Evolutionary conservation across 2,329 filamentous ascomycete genomes (phyloP).

Genomic region (Neofusicoccum kwambonambiense): DNA sequence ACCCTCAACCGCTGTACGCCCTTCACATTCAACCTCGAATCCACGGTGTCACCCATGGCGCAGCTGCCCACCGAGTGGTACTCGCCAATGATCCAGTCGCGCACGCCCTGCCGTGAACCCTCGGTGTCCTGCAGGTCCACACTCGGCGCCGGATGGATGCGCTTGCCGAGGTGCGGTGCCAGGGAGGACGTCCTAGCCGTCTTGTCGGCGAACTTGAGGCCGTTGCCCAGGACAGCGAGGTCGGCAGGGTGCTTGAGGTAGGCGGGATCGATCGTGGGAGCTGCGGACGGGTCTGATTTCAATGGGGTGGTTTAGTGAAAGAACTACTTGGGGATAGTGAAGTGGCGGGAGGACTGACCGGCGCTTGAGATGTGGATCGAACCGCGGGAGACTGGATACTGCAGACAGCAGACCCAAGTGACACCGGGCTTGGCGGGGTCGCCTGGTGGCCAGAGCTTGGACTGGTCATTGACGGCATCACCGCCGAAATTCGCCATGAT

Average conservation of each 20-base stretch:
- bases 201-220: conserved; percentile 34
- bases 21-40: conserved; percentile 30
- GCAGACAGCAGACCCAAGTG: background rate
- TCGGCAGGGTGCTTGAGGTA: conserved; percentile 45
- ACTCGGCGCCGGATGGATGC: background rate
- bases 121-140: conserved; percentile 23
- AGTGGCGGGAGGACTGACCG: background rate
- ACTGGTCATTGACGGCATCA: background rate
- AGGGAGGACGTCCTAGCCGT: conserved; percentile 22
- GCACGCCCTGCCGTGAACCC: background rate
- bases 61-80: conserved; percentile 2
- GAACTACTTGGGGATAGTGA: background rate
- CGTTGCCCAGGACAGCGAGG: conserved; percentile 38
- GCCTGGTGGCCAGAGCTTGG: background rate
- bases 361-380: background rate
- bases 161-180: background rate
- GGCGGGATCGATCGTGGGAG: conserved; percentile 41
- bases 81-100: background rate
- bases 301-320: background rate
- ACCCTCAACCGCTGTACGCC: conserved; percentile 22
- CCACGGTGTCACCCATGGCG: conserved; percentile 29
- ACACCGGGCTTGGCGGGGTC: background rate
- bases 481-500: background rate
- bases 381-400: conserved; percentile 4
- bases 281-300: conserved; percentile 24